phyloP scores from a whole-genome alignment of 495 filamentous ascomycete genomes.

The Hyaloscypha finlandica region DNA sequence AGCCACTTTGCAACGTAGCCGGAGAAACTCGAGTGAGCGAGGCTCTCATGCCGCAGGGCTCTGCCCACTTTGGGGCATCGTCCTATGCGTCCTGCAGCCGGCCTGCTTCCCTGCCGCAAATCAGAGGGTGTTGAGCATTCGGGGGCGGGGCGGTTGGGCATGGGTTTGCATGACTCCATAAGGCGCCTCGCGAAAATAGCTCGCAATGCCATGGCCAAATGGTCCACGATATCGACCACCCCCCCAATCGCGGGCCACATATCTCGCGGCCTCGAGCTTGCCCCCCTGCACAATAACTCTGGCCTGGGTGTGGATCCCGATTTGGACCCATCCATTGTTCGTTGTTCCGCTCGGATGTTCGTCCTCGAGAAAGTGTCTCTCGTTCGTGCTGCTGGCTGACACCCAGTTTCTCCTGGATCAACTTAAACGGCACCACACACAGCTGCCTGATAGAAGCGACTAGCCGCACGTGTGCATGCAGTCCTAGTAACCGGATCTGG shows the following conservation, averaged over 20 bases:
- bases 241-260: conserved; percentile 21
- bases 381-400: conserved; percentile 7
- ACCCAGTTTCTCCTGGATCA: conserved; percentile 20
- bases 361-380: not conserved
- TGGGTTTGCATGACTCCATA: conserved; percentile 18
- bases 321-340: conserved; percentile 18
- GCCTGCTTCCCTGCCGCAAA: conserved; percentile 19
- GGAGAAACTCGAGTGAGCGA: conserved; percentile 10
- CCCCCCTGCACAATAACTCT: conserved; percentile 15
- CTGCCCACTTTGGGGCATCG: conserved; percentile 18
- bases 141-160: conserved; percentile 31
- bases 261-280: not conserved
- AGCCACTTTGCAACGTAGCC: conserved; percentile 6
- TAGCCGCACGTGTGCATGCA: conserved; percentile 32
- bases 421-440: conserved; percentile 14
- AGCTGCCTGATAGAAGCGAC: conserved; percentile 3
- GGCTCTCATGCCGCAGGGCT: conserved; percentile 8
- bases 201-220: not conserved
- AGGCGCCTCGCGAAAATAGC: conserved; percentile 27
- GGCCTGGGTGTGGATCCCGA: conserved; percentile 14
- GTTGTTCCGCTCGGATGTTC: conserved; percentile 10
- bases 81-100: not conserved
- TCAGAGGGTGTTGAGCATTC: conserved; percentile 3
- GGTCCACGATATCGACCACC: not conserved
- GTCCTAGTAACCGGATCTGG: conserved; percentile 10